phyloP scores from a whole-genome alignment of 768 basidiomycete genomes.

The Scleroderma bovista region DNA sequence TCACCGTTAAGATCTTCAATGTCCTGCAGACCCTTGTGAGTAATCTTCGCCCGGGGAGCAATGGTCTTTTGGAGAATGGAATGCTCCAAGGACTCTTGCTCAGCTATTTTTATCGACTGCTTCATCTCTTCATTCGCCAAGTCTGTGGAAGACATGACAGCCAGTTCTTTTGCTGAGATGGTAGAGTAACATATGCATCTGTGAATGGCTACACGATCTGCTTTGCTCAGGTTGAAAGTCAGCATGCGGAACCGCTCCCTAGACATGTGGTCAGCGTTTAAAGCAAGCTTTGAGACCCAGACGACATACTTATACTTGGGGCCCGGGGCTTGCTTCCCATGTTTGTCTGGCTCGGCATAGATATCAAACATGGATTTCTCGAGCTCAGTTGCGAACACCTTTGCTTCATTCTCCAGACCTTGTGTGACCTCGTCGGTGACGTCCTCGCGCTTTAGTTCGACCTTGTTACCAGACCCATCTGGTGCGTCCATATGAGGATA shows the following conservation, averaged over 20 bases:
- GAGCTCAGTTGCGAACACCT: conserved; percentile 62
- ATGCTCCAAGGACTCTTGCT: conserved; percentile 78
- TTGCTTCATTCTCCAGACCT: conserved; percentile 49
- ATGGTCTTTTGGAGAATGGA: conserved; percentile 73
- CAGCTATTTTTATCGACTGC: conserved; percentile 74
- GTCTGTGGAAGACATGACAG: conserved; percentile 84
- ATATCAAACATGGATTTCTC: conserved; percentile 73
- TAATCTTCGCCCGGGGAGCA: conserved; percentile 73
- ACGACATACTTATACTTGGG: conserved; percentile 74
- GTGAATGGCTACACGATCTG: conserved; percentile 75
- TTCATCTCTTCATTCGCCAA: conserved; percentile 84
- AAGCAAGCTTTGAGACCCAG: neutral
- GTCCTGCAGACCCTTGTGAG: conserved; percentile 89
- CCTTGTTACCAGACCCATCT: conserved; percentile 27
- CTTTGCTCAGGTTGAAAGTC: conserved; percentile 80
- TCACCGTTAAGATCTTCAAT: conserved; percentile 76
- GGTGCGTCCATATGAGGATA: conserved; percentile 51
- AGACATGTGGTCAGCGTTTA: conserved; percentile 5
- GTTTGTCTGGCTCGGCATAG: conserved; percentile 74
- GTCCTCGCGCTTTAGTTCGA: conserved; percentile 46
- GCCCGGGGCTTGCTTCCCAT: conserved; percentile 54
- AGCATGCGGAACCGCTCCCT: conserved; percentile 91
- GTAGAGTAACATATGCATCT: conserved; percentile 64
- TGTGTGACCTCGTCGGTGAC: conserved; percentile 57
- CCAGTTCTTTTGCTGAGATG: conserved; percentile 67